These are phyloP conservation scores for Trypanosomatidae sp. DNA, from an alignment of 208 protist genomes.

Conservation along the genomic window DNA sequence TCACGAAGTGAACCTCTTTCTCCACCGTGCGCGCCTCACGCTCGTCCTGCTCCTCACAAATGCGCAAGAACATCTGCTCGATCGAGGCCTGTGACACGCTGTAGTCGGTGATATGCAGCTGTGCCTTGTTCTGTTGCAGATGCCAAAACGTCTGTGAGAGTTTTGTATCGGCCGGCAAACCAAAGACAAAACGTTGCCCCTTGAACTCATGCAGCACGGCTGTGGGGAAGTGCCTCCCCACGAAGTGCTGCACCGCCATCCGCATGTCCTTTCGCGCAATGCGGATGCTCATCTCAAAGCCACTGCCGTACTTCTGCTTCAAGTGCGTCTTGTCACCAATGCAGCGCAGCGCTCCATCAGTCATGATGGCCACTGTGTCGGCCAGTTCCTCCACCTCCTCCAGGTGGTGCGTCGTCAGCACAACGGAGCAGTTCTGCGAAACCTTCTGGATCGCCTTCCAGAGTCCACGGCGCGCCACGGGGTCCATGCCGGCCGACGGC, in stretches of 20 bases:
- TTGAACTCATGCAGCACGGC: conserved; percentile 43
- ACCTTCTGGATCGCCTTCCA: conserved; percentile 71
- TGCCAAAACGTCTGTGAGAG: conserved; percentile 42
- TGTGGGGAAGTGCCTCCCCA: conserved; percentile 31
- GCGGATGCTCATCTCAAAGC: conserved; percentile 57
- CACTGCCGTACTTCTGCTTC: conserved; percentile 65
- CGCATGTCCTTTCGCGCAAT: conserved; percentile 26
- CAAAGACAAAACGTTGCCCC: conserved; percentile 47
- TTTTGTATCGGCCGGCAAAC: conserved; percentile 33
- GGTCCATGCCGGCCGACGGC: conserved; percentile 76
- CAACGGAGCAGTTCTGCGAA: conserved; percentile 62
- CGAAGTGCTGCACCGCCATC: conserved; percentile 35
- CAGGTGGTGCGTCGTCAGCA: conserved; percentile 94
- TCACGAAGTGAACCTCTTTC: conserved; percentile 24
- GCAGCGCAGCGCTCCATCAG: conserved; percentile 70
- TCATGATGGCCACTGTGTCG: conserved; percentile 77
- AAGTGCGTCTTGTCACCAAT: conserved; percentile 79
- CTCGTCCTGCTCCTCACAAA: conserved; percentile 51
- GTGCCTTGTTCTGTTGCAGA: conserved; percentile 34
- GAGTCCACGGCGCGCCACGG: conserved; percentile 45
- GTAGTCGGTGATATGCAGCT: conserved; percentile 68
- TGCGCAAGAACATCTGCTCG: conserved; percentile 84
- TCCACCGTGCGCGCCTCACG: conserved; percentile 25
- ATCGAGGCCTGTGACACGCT: conserved; percentile 77
- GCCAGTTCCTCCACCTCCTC: conserved; percentile 92